A percentile compares a stretch with the other conserved stretches of the same genome.
phyloP scores from a whole-genome alignment of 2,329 filamentous ascomycete species.

The Colletotrichum eremochloae region DNA sequence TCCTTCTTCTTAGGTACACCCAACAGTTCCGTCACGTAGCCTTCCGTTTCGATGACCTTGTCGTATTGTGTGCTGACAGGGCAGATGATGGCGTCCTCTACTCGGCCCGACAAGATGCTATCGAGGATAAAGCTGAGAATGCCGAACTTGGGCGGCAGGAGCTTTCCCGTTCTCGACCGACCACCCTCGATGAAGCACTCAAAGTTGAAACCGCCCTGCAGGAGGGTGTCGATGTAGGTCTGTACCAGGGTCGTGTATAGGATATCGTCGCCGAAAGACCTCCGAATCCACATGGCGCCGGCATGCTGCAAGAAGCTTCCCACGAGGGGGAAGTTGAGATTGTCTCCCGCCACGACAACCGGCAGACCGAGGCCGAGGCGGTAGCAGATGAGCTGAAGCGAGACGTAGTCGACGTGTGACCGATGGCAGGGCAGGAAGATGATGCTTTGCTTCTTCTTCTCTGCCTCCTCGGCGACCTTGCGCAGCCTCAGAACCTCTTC shows the following conservation, averaged over 20 bases:
- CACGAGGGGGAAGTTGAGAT: conserved; percentile 92
- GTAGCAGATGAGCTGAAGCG: conserved; percentile 95
- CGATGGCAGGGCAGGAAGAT: conserved; percentile 96
- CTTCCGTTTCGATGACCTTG: conserved; percentile 98
- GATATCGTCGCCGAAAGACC: conserved; percentile 92
- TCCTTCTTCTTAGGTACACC: conserved; percentile 97
- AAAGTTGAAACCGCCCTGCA: conserved; percentile 93
- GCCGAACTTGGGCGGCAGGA: conserved; percentile 94
- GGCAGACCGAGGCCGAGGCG: conserved; percentile 89
- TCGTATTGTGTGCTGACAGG: conserved; percentile 98
- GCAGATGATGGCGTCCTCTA: conserved; percentile 92
- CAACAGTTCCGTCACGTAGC: conserved; percentile 93
- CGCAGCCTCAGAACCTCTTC: conserved; percentile 90
- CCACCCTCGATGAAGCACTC: conserved; percentile 99
- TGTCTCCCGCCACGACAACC: conserved; percentile 94
- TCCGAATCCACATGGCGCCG: conserved; percentile 96
- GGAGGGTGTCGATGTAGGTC: conserved; percentile 91
- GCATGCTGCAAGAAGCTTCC: conserved; percentile 93
- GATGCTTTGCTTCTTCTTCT: conserved; percentile 91
- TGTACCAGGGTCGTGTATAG: conserved; percentile 95
- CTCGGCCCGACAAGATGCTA: conserved; percentile 87
- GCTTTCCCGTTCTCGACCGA: conserved; percentile 91
- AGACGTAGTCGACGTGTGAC: conserved; percentile 96
- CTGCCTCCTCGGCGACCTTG: conserved; percentile 85
- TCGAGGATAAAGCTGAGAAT: conserved; percentile 94